Conservation (phyloP, 1,139 yeast species). For the Insectozyma bohioensis region DNA sequence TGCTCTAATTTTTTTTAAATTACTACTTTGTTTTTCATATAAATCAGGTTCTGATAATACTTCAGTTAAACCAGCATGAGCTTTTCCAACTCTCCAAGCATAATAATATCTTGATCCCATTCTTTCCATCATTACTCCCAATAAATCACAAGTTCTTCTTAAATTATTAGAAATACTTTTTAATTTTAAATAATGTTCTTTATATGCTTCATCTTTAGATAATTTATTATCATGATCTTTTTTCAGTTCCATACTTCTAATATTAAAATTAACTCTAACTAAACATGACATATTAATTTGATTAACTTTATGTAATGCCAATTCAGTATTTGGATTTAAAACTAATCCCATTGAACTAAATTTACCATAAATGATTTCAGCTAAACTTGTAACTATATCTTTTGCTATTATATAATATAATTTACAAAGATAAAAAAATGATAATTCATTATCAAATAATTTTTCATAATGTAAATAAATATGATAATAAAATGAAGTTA, state of each 20-base stretch:
- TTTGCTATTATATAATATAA: conserved; percentile 21
- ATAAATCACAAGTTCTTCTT: conserved; percentile 11
- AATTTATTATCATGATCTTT: conserved; percentile 15
- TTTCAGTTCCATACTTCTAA: conserved; percentile 16
- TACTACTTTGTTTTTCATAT: conserved; percentile 15
- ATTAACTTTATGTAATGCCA: conserved; percentile 23
- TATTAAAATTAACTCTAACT: conserved; percentile 22
- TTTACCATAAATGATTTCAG: conserved; percentile 24
- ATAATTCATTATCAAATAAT: conserved; percentile 18
- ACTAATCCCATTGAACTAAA: conserved; percentile 20
- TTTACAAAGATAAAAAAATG: conserved; percentile 30
- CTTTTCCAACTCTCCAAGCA: conserved; percentile 45
- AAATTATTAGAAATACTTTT: conserved; percentile 10
- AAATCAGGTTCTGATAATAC: conserved; percentile 20
- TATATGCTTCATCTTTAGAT: conserved; percentile 14
- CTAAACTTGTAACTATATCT: conserved; percentile 29
- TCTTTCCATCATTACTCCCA: conserved; percentile 16
- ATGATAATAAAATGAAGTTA: conserved; percentile 29
- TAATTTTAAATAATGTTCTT: conserved; percentile 11
- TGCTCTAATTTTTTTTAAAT: conserved; percentile 11
- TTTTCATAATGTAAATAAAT: conserved; percentile 34
- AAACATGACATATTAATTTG: conserved; percentile 25
- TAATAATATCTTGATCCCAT: conserved; percentile 45
- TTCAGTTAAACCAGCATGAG: conserved; percentile 25
- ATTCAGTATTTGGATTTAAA: conserved; percentile 26